Evolutionary conservation across 129 eudicot species (phyloP), one percentile per base, ranked within the genome.

Genomic region (Erigeron canadensis): DNA sequence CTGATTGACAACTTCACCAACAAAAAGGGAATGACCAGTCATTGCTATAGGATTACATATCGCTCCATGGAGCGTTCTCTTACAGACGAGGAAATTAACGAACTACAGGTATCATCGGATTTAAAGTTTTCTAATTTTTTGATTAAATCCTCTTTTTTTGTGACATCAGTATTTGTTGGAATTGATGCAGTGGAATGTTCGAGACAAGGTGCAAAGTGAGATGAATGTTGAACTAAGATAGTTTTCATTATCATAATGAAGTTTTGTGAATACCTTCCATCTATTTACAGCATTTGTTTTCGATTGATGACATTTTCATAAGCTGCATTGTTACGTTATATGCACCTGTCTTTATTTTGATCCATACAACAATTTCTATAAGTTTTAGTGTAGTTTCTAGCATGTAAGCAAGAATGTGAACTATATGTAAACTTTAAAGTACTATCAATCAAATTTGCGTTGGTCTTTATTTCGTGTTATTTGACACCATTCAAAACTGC

Each of bases 11-110:
- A 87, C 80, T 87, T 93, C 71, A 85, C 96, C 50, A 89, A 89
- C 83, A 94, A 94, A 86, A 93, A 89, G 73, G 98, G 96, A 77
- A 93, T 89, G 98, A 94, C 97, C 8, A 87, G 97, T 71, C 96
- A 94, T 46, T 94, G 98, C 65, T 94, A 94, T 62, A 75, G 95
- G 80, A 89, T 89, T 74, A 84, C 92, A 56, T 92, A 81, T 72
- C 87, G 98, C 63, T 92, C 96, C 65, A 89, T 92, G 98, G 98
- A 87, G 80, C 95, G 96, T 9, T 87, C 95, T 72, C 90, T 93
- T 42, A 89, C 95, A 48, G 87, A 92, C n/a, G 98, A 86, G 72
- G 98, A 92, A 78, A 89, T 87, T 22, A 93, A 93, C 67, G 90
- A 85, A 61, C 75, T 94, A 65, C 98, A 94, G 98, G 97, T 89